These are phyloP conservation scores for Eimeria tenella DNA, from an alignment of 169 alveolate genomes.

Conservation along the genomic window DNA sequence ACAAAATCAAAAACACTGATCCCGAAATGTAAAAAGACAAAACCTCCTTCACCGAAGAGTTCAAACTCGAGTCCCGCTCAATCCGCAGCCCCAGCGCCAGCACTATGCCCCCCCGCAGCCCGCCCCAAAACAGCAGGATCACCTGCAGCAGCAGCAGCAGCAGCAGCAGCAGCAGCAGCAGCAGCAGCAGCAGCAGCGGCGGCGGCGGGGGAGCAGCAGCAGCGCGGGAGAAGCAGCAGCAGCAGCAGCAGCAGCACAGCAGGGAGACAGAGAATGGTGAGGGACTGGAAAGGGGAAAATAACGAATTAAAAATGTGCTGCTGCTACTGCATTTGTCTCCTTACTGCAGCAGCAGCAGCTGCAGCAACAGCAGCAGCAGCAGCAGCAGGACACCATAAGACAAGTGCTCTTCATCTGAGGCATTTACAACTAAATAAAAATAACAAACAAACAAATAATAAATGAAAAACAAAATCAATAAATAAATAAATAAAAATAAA, in stretches of 20 bases:
- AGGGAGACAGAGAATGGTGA: background rate
- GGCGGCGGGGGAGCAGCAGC: background rate
- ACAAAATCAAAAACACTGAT: slow-evolving; percentile 91
- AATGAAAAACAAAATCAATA: too few relatives aligned
- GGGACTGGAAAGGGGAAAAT: too few relatives aligned
- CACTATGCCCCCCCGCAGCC: slow-evolving; percentile 95
- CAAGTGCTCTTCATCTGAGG: too few relatives aligned
- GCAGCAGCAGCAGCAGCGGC: slow-evolving; percentile 39
- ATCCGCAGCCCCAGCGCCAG: slow-evolving; percentile 93
- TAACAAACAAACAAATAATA: too few relatives aligned
- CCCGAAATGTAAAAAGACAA: slow-evolving; percentile 94
- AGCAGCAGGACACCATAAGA: too few relatives aligned
- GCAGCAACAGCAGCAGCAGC: too few relatives aligned
- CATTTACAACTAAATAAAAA: too few relatives aligned
- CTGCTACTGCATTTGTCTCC: too few relatives aligned
- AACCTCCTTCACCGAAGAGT: slow-evolving; percentile 86
- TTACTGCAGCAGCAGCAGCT: too few relatives aligned
- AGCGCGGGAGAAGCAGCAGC: background rate
- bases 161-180: background rate
- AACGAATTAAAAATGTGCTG: too few relatives aligned
- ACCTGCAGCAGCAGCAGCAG: slow-evolving; percentile 47
- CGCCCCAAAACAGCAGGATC: slow-evolving; percentile 93
- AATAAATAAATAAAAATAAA: too few relatives aligned
- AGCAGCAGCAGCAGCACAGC: background rate
- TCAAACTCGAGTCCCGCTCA: slow-evolving; percentile 89